phyloP scores from a whole-genome alignment of 2,329 filamentous ascomycete genomes.

The Aspergillus sp. region DNA sequence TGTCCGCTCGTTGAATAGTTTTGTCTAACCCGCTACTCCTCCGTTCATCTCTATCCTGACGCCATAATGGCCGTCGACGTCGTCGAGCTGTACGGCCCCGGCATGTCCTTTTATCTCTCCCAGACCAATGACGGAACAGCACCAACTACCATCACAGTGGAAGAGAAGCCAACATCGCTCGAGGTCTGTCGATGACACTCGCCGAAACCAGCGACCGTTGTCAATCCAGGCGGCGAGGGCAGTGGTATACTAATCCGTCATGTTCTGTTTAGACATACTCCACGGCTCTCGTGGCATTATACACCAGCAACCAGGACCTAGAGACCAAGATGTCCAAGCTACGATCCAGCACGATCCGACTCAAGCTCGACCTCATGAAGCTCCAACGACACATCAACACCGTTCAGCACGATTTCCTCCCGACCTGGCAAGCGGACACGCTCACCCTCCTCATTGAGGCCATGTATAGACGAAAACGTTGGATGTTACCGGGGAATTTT shows the following conservation, averaged over 20 bases:
- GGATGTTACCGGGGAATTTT: constrained; percentile 16
- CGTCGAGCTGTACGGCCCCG: constrained; percentile 11
- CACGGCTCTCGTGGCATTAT: constrained; percentile 13
- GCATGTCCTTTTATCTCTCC: constrained; percentile 16
- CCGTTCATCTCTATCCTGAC: background rate
- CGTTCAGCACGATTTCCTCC: constrained; percentile 19
- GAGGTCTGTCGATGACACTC: constrained; percentile 7
- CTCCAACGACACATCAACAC: constrained; percentile 20
- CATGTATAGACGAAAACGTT: constrained; percentile 15
- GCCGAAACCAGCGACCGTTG: background rate
- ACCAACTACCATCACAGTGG: background rate
- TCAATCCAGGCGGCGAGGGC: too few relatives aligned
- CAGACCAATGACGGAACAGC: background rate
- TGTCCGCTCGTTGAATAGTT: background rate
- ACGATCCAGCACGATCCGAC: constrained; percentile 10
- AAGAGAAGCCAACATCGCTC: constrained; percentile 1
- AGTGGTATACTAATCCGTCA: background rate
- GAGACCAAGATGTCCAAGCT: constrained; percentile 17
- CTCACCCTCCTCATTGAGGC: constrained; percentile 29
- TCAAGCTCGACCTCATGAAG: constrained; percentile 18
- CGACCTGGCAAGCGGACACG: constrained; percentile 29
- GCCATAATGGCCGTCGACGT: constrained; percentile 10
- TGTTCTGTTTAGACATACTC: constrained; percentile 10
- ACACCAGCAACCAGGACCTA: constrained; percentile 20
- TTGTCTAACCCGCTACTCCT: background rate